Evolutionary conservation across 805 yeast genomes (phyloP), one percentile per base, ranked within the genome.

Genomic region (Candida pini): DNA sequence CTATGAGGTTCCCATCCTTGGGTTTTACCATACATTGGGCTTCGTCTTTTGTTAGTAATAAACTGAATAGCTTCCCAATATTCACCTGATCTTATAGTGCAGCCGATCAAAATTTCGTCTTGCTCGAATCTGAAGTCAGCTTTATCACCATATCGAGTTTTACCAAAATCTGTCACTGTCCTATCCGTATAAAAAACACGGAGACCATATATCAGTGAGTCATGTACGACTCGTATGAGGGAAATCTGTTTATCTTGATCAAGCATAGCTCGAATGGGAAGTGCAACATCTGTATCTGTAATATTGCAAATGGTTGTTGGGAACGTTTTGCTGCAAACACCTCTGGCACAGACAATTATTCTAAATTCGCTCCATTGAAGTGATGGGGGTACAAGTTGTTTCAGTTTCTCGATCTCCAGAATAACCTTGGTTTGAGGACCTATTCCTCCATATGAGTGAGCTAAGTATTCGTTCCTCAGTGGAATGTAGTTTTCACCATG

Each of bases 41-140:
- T 72, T 1, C 63, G 48, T 40, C 78, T 64, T 2, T 81, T 82
- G 36, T 62, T 64, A 2, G 95, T 83, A 14, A 77, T 66, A 22
- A 92, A 62, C 52, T 84, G 92, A 16, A 86, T 63, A 2, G 81
- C 96, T 64, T 92, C 97, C 4, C 90, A 66, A 97, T 97, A 92
- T 2, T 69, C 77, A 9, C 97, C 97, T 26, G 76, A 66, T 44
- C 95, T 68, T 30, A 87, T 60, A 28, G 70, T 66, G 35, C 89
- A 62, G 18, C 80, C 81, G 3, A 66, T 54, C 6, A 90, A 62
- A 8, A 44, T 39, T 52, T 90, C 96, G 30, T 77, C 84, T 0
- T 54, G 55, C 3, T 63, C 62, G n/a, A 88, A 48, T 1, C 51
- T 54, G 38, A 81, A 71, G 39, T 81, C 88, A 0, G 78, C 50